A percentile compares a stretch with the other conserved stretches of the same genome.
Evolutionary conservation across 2,329 filamentous ascomycete genomes (phyloP).

Genomic region (Trichothecium sympodiale): DNA sequence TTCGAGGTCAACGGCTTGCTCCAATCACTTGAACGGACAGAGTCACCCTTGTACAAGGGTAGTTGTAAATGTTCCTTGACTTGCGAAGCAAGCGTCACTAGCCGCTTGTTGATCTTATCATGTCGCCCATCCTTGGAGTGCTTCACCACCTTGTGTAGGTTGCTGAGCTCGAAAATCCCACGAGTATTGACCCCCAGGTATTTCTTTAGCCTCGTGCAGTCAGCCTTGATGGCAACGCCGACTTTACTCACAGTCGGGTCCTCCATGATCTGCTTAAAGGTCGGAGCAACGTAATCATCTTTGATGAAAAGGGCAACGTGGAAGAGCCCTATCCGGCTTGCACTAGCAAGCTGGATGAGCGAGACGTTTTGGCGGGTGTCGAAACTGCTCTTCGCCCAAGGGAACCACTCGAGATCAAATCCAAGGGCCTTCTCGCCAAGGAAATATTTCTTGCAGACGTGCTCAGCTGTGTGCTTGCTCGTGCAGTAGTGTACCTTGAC

Average conservation of each 20-base stretch:
- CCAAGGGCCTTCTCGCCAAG: slow-evolving; percentile 61
- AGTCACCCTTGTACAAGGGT: slow-evolving; percentile 61
- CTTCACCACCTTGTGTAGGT: slow-evolving; percentile 69
- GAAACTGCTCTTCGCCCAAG: slow-evolving; percentile 31
- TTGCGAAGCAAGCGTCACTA: slow-evolving; percentile 57
- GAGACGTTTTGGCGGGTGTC: slow-evolving; percentile 61
- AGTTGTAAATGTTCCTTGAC: slow-evolving; percentile 60
- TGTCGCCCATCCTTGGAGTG: slow-evolving; percentile 41
- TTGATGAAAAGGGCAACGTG: slow-evolving; percentile 58
- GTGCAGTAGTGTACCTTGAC: slow-evolving; percentile 71
- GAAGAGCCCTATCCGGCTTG: slow-evolving; percentile 68
- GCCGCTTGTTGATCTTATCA: slow-evolving; percentile 50
- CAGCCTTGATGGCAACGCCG: slow-evolving; percentile 66
- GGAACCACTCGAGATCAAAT: slow-evolving; percentile 81
- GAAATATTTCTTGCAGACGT: slow-evolving; percentile 54
- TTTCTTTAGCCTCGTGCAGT: slow-evolving; percentile 57
- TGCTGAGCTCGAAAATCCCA: slow-evolving; percentile 71
- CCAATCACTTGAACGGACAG: slow-evolving; percentile 70
- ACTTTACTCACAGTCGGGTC: slow-evolving; percentile 58
- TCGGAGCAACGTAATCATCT: slow-evolving; percentile 55
- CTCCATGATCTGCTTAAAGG: slow-evolving; percentile 62
- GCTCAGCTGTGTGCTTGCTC: slow-evolving; percentile 55
- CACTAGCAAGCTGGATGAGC: slow-evolving; percentile 71
- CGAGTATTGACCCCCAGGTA: slow-evolving; percentile 51
- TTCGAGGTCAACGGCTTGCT: slow-evolving; percentile 44